Conservation (phyloP, 2,329 filamentous ascomycete species). For the Didymella sp. region DNA sequence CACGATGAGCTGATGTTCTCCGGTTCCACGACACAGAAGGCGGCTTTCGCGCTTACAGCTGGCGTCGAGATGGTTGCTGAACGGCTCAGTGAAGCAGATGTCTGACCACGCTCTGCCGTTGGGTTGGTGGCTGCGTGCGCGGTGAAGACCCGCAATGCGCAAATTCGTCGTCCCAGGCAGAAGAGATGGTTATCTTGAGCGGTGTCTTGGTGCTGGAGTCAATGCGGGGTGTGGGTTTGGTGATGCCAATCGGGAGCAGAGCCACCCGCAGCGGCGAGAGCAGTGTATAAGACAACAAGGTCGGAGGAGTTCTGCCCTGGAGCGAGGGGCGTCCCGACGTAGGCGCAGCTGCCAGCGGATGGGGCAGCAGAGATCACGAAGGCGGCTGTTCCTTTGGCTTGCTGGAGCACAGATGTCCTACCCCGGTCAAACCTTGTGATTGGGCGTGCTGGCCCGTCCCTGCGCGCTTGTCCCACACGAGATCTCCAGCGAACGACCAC, state of each 20-base stretch:
- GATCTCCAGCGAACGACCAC: constrained; percentile 24
- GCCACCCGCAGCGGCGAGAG: constrained; percentile 38
- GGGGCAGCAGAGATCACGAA: constrained; percentile 32
- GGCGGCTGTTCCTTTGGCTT: constrained; percentile 41
- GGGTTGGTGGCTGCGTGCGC: constrained; percentile 8
- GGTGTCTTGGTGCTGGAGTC: constrained; percentile 9
- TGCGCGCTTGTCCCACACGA: constrained; percentile 32
- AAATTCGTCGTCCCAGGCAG: background rate
- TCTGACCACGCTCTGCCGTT: background rate
- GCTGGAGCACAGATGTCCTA: constrained; percentile 28
- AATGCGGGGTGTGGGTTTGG: constrained; percentile 25
- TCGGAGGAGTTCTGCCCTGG: constrained; percentile 28
- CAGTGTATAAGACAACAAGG: constrained; percentile 40
- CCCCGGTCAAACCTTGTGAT: constrained; percentile 22
- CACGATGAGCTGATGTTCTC: constrained; percentile 20
- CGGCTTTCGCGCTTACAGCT: constrained; percentile 31
- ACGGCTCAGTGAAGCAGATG: background rate
- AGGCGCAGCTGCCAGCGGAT: constrained; percentile 40
- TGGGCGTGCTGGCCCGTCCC: constrained; percentile 26
- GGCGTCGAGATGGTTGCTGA: constrained; percentile 3
- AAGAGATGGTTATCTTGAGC: background rate
- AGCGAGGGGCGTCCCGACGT: constrained; percentile 37
- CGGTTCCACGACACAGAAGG: constrained; percentile 28
- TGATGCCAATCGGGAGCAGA: constrained; percentile 33
- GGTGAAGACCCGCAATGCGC: constrained; percentile 8